Conservation (phyloP, 2,329 filamentous ascomycete genomes). For the Cyphellophora europaea region DNA sequence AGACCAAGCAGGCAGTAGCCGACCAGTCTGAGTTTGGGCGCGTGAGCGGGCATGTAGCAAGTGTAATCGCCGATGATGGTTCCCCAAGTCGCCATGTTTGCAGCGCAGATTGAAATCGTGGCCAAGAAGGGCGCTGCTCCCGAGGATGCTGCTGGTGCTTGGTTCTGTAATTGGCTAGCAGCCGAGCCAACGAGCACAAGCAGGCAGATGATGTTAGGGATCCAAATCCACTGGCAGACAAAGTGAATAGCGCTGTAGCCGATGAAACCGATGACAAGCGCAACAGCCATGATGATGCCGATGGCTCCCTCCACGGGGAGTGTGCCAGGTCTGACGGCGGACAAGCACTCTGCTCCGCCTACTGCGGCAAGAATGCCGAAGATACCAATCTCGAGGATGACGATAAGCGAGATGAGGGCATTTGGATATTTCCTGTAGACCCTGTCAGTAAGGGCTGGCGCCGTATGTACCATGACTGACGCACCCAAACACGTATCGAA, state of each 20-base stretch:
- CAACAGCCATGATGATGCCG: conserved; percentile 4
- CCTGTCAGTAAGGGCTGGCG: not conserved
- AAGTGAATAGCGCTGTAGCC: conserved; percentile 4
- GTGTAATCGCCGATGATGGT: conserved; percentile 5
- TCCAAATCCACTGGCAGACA: conserved; percentile 9
- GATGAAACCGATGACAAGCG: conserved; percentile 5
- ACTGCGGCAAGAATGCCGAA: conserved; percentile 5
- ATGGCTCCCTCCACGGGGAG: conserved; percentile 4
- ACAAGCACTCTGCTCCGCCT: conserved; percentile 4
- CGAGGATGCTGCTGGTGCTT: conserved; percentile 10
- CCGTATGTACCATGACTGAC: not conserved
- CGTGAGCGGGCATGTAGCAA: conserved; percentile 5
- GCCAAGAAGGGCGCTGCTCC: conserved; percentile 25
- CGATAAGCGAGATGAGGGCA: conserved; percentile 2
- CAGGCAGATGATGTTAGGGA: conserved; percentile 14
- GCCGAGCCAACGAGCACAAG: conserved; percentile 15
- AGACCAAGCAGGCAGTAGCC: conserved; percentile 33
- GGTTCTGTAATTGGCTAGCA: conserved; percentile 12
- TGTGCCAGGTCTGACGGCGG: conserved; percentile 4
- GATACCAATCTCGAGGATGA: conserved; percentile 4
- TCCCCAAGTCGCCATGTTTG: conserved; percentile 6
- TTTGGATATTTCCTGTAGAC: conserved; percentile 5
- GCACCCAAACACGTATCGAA: conserved; percentile 5
- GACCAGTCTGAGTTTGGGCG: conserved; percentile 1
- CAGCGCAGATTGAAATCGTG: conserved; percentile 4